phyloP scores from a whole-genome alignment of 306 rosid species.

The Cyamopsis tetragonoloba region DNA sequence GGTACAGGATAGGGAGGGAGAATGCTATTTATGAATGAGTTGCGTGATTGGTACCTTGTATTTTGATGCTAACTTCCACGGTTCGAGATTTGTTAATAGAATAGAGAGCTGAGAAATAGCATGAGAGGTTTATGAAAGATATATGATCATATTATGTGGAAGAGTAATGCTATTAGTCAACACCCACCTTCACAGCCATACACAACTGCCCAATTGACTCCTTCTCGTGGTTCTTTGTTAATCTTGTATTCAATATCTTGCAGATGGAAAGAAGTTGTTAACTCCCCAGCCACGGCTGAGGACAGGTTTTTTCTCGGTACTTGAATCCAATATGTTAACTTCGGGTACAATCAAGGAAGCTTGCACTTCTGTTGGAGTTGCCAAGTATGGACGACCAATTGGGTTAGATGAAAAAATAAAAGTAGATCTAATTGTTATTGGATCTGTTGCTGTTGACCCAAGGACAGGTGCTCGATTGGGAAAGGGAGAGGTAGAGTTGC shows the following conservation, averaged over 20 bases:
- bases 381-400: constrained; percentile 72
- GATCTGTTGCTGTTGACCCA: constrained; percentile 94
- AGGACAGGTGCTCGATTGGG: constrained; percentile 89
- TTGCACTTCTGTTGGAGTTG: constrained; percentile 82
- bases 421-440: constrained; percentile 82
- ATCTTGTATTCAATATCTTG: neutral
- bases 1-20: constrained; percentile 10
- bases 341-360: constrained; percentile 57
- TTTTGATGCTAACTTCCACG: neutral
- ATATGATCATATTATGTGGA: neutral
- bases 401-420: constrained; percentile 80
- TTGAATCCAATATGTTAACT: constrained; percentile 48
- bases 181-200: neutral
- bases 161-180: neutral
- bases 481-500: constrained; percentile 75
- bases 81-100: neutral
- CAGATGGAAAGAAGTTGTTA: constrained; percentile 75
- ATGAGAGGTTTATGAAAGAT: neutral
- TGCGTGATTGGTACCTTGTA: constrained; percentile 8
- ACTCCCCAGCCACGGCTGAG: constrained; percentile 91
- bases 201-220: neutral
- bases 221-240: neutral
- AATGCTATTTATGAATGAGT: neutral
- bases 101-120: neutral
- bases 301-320: constrained; percentile 86